Percentiles rank a stretch among this genome's conserved stretches.
phyloP scores from a whole-genome alignment of 306 rosid genomes.

The Pachyrhizus erosus region DNA sequence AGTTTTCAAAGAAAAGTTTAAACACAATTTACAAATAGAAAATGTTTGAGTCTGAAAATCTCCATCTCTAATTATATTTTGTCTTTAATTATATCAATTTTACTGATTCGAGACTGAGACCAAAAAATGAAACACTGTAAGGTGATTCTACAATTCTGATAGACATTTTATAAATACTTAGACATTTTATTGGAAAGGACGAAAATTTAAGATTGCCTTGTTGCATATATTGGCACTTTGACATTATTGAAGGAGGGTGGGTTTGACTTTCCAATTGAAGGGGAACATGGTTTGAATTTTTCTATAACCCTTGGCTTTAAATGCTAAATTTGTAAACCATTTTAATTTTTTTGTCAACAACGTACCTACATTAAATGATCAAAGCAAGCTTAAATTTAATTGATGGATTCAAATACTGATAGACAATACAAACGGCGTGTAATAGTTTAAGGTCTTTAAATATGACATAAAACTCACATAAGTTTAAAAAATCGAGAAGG shows the following conservation, averaged over 20 bases:
- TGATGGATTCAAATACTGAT: not conserved
- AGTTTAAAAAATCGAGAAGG: not conserved
- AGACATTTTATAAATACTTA: not conserved
- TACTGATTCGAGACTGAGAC: too few species aligned
- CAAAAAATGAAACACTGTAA: too few species aligned
- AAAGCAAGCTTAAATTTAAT: not conserved
- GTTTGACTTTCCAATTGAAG: constrained; percentile 18
- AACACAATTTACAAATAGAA: too few species aligned
- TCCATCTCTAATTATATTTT: too few species aligned
- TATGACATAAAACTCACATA: not conserved
- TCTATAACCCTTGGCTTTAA: not conserved
- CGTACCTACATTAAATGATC: not conserved
- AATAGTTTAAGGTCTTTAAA: too few species aligned
- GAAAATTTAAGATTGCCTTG: not conserved
- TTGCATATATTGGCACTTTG: not conserved
- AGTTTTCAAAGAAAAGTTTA: too few species aligned
- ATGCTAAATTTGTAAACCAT: not conserved
- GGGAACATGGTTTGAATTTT: constrained; percentile 8
- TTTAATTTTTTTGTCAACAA: not conserved
- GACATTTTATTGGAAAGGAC: not conserved
- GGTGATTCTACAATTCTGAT: too few species aligned
- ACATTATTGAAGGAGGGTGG: constrained; percentile 21
- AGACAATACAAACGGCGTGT: not conserved
- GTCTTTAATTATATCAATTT: too few species aligned
- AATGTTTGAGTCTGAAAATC: too few species aligned